Conservation (phyloP, 768 basidiomycete species). For the Epithele typhae region DNA sequence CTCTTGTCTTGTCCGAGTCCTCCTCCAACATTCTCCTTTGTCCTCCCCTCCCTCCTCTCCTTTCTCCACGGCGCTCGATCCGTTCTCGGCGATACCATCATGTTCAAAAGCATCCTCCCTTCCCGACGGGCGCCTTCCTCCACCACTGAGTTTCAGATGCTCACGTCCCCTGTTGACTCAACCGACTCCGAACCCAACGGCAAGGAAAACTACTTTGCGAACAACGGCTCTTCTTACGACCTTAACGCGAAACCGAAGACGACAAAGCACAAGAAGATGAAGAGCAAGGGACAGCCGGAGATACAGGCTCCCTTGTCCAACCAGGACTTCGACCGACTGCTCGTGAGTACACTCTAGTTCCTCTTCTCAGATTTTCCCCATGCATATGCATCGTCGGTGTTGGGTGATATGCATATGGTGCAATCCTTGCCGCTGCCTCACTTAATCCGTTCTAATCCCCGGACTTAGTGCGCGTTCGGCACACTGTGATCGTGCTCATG, state of each 20-base stretch:
- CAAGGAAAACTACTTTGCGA: conserved; percentile 65
- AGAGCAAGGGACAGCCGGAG: conserved; percentile 34
- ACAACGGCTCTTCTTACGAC: conserved; percentile 24
- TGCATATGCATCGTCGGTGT: not conserved
- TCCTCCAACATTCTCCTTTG: not conserved
- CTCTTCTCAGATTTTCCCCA: not conserved
- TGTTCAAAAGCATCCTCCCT: conserved; percentile 82
- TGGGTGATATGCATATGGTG: too few relatives aligned
- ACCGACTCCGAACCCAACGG: conserved; percentile 33
- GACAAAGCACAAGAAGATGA: conserved; percentile 39
- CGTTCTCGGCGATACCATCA: conserved; percentile 25
- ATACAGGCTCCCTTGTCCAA: conserved; percentile 42
- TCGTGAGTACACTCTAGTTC: conserved; percentile 47
- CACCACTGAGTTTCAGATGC: conserved; percentile 70
- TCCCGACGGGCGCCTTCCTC: conserved; percentile 56
- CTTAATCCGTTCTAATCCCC: too few relatives aligned
- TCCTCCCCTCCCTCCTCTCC: not conserved
- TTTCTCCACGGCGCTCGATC: not conserved
- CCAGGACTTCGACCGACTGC: conserved; percentile 74
- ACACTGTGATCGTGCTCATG: too few relatives aligned
- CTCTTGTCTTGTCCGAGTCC: conserved; percentile 1
- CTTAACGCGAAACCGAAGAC: conserved; percentile 31
- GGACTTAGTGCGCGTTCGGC: too few relatives aligned
- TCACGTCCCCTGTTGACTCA: conserved; percentile 46
- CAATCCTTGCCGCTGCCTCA: conserved; percentile 13